A percentile compares a stretch with the other conserved stretches of the same genome.
These are phyloP conservation scores for Pythium monospermum DNA, from an alignment of 352 stramenopile genomes.

Conservation along the genomic window DNA sequence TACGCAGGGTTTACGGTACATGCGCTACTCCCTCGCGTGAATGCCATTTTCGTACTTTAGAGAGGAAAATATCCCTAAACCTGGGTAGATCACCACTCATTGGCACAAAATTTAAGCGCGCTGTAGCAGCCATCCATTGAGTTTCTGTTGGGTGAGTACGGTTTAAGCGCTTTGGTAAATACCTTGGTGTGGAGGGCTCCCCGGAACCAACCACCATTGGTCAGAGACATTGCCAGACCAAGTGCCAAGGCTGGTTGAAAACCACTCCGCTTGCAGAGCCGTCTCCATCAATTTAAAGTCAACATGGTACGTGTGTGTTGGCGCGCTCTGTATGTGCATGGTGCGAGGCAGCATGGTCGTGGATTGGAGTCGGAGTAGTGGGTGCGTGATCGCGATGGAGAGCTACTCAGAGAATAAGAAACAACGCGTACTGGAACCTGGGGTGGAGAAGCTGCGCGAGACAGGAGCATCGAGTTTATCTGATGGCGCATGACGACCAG, in stretches of 20 bases:
- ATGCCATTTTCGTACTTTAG: conserved; percentile 13
- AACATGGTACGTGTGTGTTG: conserved; percentile 68
- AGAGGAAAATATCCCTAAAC: conserved; percentile 3
- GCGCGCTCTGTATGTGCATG: not conserved
- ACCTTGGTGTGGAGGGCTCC: conserved; percentile 21
- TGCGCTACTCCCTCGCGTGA: not conserved
- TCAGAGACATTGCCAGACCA: conserved; percentile 16
- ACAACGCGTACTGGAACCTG: too few species aligned
- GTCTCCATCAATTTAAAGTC: conserved; percentile 79
- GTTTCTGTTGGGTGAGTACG: conserved; percentile 1
- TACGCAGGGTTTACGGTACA: not conserved
- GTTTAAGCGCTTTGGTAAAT: conserved; percentile 21
- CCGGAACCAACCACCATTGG: conserved; percentile 50
- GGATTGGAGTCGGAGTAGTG: not conserved
- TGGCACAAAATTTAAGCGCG: conserved; percentile 3
- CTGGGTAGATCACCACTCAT: conserved; percentile 4
- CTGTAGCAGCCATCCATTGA: conserved; percentile 16
- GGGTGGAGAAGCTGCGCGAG: too few species aligned
- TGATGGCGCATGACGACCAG: too few species aligned
- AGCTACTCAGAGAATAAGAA: too few species aligned
- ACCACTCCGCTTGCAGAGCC: conserved; percentile 72
- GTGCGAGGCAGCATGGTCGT: not conserved
- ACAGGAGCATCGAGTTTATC: too few species aligned
- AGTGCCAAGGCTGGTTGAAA: conserved; percentile 12
- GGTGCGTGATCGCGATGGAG: too few species aligned